These are phyloP conservation scores for Globisporangium nagaii DNA, from an alignment of 352 stramenopile species.

Conservation along the genomic window DNA sequence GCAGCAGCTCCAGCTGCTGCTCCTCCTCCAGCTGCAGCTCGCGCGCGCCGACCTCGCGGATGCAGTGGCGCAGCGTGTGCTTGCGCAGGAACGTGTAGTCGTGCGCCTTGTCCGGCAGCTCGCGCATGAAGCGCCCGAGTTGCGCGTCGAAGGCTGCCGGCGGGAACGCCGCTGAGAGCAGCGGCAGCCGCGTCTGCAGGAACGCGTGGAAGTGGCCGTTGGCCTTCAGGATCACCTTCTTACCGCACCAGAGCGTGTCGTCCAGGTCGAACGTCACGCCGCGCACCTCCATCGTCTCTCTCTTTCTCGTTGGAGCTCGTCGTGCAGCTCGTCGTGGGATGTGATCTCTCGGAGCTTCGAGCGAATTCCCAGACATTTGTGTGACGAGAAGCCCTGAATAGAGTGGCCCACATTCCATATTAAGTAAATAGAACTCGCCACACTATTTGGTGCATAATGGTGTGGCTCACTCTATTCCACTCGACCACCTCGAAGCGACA, in stretches of 20 bases:
- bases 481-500: too few relatives aligned
- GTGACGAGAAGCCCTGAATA: neutral
- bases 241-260: slow-evolving; percentile 72
- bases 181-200: slow-evolving; percentile 24
- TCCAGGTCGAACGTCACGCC: slow-evolving; percentile 78
- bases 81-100: slow-evolving; percentile 70
- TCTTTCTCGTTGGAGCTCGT: neutral
- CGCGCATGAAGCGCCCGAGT: slow-evolving; percentile 32
- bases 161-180: slow-evolving; percentile 32
- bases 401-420: neutral
- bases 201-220: slow-evolving; percentile 44
- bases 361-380: too few relatives aligned
- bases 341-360: too few relatives aligned
- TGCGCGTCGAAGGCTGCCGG: slow-evolving; percentile 33
- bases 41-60: slow-evolving; percentile 17
- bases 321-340: too few relatives aligned
- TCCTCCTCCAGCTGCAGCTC: slow-evolving; percentile 15
- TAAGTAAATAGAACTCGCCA: too few relatives aligned
- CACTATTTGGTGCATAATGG: too few relatives aligned
- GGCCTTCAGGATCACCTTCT: slow-evolving; percentile 39
- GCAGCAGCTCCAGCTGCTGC: slow-evolving; percentile 22
- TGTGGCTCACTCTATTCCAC: too few relatives aligned
- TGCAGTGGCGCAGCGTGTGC: slow-evolving; percentile 45
- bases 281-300: slow-evolving; percentile 14
- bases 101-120: slow-evolving; percentile 40